These are phyloP conservation scores for Fusarium concolor DNA, from an alignment of 2,329 filamentous ascomycete species.

Conservation along the genomic window DNA sequence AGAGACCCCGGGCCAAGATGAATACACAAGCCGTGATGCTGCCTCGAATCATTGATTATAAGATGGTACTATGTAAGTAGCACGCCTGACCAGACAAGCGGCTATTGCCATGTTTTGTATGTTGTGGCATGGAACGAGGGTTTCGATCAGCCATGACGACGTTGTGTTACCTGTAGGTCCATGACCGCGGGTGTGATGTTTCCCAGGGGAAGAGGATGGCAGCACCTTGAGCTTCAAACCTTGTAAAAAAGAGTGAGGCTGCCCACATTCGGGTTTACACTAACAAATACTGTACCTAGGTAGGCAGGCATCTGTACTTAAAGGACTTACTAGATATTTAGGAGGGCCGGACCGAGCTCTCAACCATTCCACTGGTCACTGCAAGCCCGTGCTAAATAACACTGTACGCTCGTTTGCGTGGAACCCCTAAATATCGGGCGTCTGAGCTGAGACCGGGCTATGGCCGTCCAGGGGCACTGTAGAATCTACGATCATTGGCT, in stretches of 20 bases:
- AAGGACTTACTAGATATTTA: background rate
- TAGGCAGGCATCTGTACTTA: no score
- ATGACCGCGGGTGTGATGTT: background rate
- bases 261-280: no score
- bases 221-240: conserved; percentile 22
- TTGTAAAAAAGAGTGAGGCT: conserved; percentile 13
- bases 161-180: conserved; percentile 12
- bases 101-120: background rate
- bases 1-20: conserved; percentile 11
- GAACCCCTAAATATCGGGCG: conserved; percentile 44
- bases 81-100: background rate
- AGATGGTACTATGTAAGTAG: background rate
- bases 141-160: conserved; percentile 15
- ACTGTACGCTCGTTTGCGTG: conserved; percentile 21
- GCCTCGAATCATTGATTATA: background rate
- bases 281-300: no score
- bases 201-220: conserved; percentile 13
- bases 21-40: conserved; percentile 1
- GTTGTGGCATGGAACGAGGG: background rate
- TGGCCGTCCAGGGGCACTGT: conserved; percentile 1
- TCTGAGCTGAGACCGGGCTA: conserved; percentile 21
- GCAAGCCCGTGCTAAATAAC: conserved; percentile 23
- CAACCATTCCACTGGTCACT: conserved; percentile 13
- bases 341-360: background rate
- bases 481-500: conserved; percentile 34